A percentile compares a stretch with the other conserved stretches of the same genome.
phyloP scores from a whole-genome alignment of 768 basidiomycete species.

The Boletus sensibilis region DNA sequence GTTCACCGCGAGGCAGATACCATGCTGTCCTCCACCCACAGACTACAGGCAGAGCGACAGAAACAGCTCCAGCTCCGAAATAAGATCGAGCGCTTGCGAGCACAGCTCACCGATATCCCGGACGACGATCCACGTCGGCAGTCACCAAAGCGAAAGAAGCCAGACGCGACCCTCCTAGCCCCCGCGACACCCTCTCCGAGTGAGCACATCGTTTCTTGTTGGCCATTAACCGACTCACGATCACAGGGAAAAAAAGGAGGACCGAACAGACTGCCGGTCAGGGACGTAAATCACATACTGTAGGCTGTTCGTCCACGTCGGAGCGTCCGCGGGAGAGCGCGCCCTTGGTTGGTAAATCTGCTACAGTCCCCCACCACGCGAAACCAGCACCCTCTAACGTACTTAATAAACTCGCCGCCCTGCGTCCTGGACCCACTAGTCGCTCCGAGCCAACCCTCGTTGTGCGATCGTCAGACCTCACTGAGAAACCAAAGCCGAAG shows the following conservation, averaged over 20 bases:
- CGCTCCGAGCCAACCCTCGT: conserved; percentile 25
- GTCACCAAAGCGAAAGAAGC: conserved; percentile 51
- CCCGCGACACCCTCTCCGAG: conserved; percentile 67
- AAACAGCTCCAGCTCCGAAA: conserved; percentile 49
- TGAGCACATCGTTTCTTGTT: conserved; percentile 33
- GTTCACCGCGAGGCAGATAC: conserved; percentile 7
- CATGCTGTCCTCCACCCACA: conserved; percentile 59
- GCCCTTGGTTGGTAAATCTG: conserved; percentile 6
- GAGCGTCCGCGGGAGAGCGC: conserved; percentile 16
- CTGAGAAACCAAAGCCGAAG: conserved; percentile 19
- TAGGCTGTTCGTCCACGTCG: conserved; percentile 7
- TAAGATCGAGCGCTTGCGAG: conserved; percentile 57
- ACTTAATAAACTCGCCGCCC: conserved; percentile 47
- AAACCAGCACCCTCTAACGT: conserved; percentile 52
- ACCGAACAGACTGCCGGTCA: conserved; percentile 29
- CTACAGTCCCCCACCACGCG: conserved; percentile 9
- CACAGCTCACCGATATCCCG: conserved; percentile 47
- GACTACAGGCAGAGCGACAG: conserved; percentile 36
- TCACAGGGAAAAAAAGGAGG: conserved; percentile 45
- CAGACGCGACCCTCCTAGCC: conserved; percentile 39
- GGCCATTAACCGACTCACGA: not conserved
- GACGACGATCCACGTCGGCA: conserved; percentile 21
- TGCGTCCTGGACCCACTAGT: conserved; percentile 27
- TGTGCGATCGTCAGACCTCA: conserved; percentile 28
- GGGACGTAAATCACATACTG: conserved; percentile 20